Evolutionary conservation across 2,329 filamentous ascomycete species (phyloP).

Genomic region (Exophiala xenobiotica): DNA sequence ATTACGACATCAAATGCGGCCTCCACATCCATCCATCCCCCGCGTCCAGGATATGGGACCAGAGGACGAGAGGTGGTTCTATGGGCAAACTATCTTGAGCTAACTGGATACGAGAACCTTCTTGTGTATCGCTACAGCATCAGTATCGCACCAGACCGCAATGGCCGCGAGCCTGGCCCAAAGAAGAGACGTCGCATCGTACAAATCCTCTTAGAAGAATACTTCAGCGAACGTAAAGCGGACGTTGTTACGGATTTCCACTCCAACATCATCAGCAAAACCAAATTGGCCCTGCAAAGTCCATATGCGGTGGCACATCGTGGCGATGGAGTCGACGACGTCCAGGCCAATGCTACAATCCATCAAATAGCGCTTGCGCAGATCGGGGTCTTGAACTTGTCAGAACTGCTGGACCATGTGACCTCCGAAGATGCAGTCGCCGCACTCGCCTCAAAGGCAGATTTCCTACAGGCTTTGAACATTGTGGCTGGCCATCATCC

Average conservation of each 20-base stretch:
- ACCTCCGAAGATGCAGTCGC: not conserved
- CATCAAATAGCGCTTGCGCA: slow-evolving; percentile 39
- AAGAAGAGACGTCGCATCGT: slow-evolving; percentile 51
- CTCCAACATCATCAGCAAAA: slow-evolving; percentile 37
- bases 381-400: slow-evolving; percentile 38
- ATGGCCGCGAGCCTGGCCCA: slow-evolving; percentile 34
- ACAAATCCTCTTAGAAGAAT: slow-evolving; percentile 44
- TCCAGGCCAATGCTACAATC: slow-evolving; percentile 36
- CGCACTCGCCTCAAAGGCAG: not conserved
- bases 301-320: slow-evolving; percentile 37
- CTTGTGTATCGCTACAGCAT: slow-evolving; percentile 45
- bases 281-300: slow-evolving; percentile 23
- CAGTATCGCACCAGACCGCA: slow-evolving; percentile 33
- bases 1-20: not conserved
- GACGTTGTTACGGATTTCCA: slow-evolving; percentile 43
- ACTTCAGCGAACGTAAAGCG: slow-evolving; percentile 33
- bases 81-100: slow-evolving; percentile 42
- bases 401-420: not conserved
- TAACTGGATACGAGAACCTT: slow-evolving; percentile 38
- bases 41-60: slow-evolving; percentile 41
- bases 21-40: slow-evolving; percentile 24
- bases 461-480: not conserved
- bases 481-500: not conserved
- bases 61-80: slow-evolving; percentile 35
- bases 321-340: slow-evolving; percentile 38